Evolutionary conservation across 2,329 filamentous ascomycete species (phyloP).

Genomic region (Teratosphaeria nubilosa): DNA sequence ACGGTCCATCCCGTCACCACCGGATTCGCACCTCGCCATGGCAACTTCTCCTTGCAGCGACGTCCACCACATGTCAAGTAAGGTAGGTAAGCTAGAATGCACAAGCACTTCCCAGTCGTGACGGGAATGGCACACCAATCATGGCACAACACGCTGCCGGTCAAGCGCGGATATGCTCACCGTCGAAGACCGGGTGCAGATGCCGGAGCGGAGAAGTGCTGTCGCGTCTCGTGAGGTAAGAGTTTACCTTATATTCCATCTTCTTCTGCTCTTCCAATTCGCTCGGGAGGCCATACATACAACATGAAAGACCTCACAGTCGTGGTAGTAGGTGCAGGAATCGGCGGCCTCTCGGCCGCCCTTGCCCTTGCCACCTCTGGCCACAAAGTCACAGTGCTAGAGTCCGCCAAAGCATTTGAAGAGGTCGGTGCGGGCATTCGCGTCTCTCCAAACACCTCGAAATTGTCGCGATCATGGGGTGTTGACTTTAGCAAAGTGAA

Average conservation of each 20-base stretch:
- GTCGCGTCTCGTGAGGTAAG: not conserved
- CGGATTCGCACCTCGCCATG: not conserved
- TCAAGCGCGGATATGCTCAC: not conserved
- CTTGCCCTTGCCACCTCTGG: slow-evolving; percentile 4
- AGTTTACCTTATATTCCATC: not conserved
- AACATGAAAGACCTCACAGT: slow-evolving; percentile 3
- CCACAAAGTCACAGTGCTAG: slow-evolving; percentile 28
- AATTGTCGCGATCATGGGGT: slow-evolving; percentile 29
- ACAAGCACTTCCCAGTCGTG: not conserved
- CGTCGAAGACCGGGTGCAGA: not conserved
- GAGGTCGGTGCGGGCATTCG: slow-evolving; percentile 21
- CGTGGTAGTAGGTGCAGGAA: slow-evolving; percentile 6
- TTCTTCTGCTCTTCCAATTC: not conserved
- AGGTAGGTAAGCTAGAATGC: not conserved
- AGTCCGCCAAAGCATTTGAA: slow-evolving; percentile 28
- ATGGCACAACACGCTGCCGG: not conserved
- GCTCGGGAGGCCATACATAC: not conserved
- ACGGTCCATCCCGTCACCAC: not conserved
- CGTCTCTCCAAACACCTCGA: slow-evolving; percentile 25
- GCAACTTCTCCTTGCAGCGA: not conserved
- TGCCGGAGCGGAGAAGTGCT: not conserved
- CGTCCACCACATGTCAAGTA: not conserved
- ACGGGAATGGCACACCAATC: not conserved
- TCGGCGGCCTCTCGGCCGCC: slow-evolving; percentile 6
- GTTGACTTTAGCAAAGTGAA: slow-evolving; percentile 20